Conservation (phyloP, 192 early-diverging fungal genomes). For the Mortierella antarctica region DNA sequence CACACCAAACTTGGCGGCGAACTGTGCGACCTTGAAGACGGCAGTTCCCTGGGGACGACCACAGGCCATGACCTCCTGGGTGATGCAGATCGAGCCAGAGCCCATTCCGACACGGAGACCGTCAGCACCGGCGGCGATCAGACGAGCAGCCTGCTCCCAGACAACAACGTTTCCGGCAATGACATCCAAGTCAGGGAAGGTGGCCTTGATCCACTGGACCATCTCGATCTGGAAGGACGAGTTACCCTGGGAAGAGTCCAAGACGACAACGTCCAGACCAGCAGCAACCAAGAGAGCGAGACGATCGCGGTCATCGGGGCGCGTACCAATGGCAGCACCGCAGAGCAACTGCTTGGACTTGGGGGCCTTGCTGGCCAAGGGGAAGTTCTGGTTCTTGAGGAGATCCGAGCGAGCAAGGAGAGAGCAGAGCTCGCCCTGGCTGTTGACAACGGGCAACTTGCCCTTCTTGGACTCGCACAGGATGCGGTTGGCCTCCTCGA, state of each 20-base stretch:
- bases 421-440: conserved; percentile 83
- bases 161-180: conserved; percentile 99
- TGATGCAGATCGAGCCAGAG: conserved; percentile 97
- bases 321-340: conserved; percentile 94
- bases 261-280: conserved; percentile 95
- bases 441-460: conserved; percentile 96
- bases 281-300: conserved; percentile 89
- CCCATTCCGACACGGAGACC: conserved; percentile 98
- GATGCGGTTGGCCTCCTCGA: conserved; percentile 90
- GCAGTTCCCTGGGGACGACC: conserved; percentile 98
- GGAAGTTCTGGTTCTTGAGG: conserved; percentile 97
- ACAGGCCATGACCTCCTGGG: conserved; percentile 98
- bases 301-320: conserved; percentile 87
- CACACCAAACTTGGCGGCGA: conserved; percentile 91
- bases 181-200: conserved; percentile 81
- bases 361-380: conserved; percentile 86
- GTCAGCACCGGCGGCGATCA: conserved; percentile 96
- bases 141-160: conserved; percentile 89
- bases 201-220: conserved; percentile 92
- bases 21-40: conserved; percentile 96
- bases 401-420: conserved; percentile 95
- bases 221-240: conserved; percentile 95
- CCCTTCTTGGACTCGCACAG: conserved; percentile 93
- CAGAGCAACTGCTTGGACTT: conserved; percentile 91
- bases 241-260: conserved; percentile 98